Evolutionary conservation across 75 land plant genomes (phyloP), one percentile per base, ranked within the genome.

Genomic region (Cupressus sempervirens): DNA sequence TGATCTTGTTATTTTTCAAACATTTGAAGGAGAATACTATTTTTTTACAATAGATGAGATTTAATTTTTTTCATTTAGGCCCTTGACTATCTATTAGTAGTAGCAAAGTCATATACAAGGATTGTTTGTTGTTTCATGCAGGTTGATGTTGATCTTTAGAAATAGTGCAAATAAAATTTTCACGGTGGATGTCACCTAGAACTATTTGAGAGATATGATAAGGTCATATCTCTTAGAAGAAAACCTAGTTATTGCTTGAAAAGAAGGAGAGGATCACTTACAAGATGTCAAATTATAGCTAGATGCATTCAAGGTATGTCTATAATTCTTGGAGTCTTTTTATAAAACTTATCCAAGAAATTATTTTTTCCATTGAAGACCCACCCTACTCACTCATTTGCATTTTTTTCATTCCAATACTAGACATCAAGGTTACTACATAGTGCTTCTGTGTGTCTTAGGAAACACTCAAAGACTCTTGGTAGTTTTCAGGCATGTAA

Each of bases 21-120:
- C 98, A 23, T 98, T 98, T 89, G 98, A 98, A 84, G 98, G 99
- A 26, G 99, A 96, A 98, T 87, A 98, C 98, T 12, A 96, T 98
- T 56, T 94, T 98, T 13, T 85, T 96, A 38, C 99, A 98, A 88
- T 98, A 98, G 99, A 98, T 98, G 45, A 67, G 36, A 10, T 41
- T 34, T 30, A 20, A 67, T 35, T 80, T 20, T 48, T 32, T 54
- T 14, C 32, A 40, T 8, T 16, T 36, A 16, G 32, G 80, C 81
- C 11, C 74, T 38, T 84, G 1, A 26, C 23, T 10, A 15, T 45
- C 7, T 30, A 79, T 84, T 68, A 45, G 80, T 45, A 45, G 26
- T 2, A 3, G 38, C 26, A 38, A 77, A 34, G 36, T 41, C 26
- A 38, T 73, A 1, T 82, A 84, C 10, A n/a, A 10, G 70, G n/a